Evolutionary conservation across 257 asterid genomes (phyloP).

Genomic region (Salvia rosmarinus): DNA sequence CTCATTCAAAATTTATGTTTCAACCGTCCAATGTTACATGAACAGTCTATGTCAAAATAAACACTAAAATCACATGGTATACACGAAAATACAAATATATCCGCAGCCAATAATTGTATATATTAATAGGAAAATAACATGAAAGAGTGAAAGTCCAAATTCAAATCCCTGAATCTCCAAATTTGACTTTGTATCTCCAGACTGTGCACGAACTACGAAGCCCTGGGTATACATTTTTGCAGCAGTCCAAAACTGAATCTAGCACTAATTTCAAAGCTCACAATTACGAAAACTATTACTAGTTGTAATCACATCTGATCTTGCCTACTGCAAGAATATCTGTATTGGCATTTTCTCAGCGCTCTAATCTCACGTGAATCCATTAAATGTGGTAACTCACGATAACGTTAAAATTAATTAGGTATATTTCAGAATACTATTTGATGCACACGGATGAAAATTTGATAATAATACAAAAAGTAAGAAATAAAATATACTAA

Average conservation of each 20-base stretch:
- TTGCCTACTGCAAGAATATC: slow-evolving; percentile 34
- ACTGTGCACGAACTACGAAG: slow-evolving; percentile 33
- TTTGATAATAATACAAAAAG: background rate
- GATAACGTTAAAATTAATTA: background rate
- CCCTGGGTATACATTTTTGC: slow-evolving; percentile 30
- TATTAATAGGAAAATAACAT: background rate
- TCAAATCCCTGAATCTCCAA: slow-evolving; percentile 30
- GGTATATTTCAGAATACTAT: background rate
- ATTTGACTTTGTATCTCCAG: slow-evolving; percentile 41
- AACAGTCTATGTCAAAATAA: background rate
- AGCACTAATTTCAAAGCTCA: slow-evolving; percentile 36
- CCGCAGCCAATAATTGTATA: too few relatives aligned
- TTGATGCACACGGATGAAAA: background rate
- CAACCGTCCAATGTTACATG: slow-evolving; percentile 9
- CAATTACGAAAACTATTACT: slow-evolving; percentile 47
- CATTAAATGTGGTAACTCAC: slow-evolving; percentile 47
- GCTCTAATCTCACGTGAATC: slow-evolving; percentile 61
- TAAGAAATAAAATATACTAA: background rate
- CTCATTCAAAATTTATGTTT: slow-evolving; percentile 14
- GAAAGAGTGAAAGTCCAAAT: slow-evolving; percentile 4
- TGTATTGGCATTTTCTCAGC: slow-evolving; percentile 34
- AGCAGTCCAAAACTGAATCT: slow-evolving; percentile 46
- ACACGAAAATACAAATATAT: background rate
- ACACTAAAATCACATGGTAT: too few relatives aligned
- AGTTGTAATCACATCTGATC: slow-evolving; percentile 46